Evolutionary conservation across 2,329 filamentous ascomycete species (phyloP).

Genomic region (Hymenoscyphus scutula): DNA sequence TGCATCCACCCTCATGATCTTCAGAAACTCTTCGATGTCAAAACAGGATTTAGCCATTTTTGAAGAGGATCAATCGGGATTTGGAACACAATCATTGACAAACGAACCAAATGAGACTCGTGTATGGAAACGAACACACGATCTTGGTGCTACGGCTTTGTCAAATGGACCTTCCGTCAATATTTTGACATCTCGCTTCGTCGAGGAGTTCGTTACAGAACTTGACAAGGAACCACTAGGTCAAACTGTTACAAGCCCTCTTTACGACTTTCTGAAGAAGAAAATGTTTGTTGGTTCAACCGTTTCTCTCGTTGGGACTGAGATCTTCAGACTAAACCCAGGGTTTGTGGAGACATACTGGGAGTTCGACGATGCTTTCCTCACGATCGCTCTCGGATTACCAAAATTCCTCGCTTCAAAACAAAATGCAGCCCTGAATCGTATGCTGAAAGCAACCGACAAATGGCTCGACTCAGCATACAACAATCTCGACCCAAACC

Average conservation of each 20-base stretch:
- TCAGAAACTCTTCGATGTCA: conserved; percentile 18
- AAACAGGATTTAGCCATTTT: conserved; percentile 13
- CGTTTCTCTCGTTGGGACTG: conserved; percentile 13
- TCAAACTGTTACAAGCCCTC: conserved; percentile 6
- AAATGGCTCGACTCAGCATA: conserved; percentile 17
- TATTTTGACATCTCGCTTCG: conserved; percentile 17
- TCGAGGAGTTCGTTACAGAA: conserved; percentile 14
- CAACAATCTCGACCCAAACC: conserved; percentile 11
- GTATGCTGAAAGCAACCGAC: conserved; percentile 15
- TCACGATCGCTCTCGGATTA: conserved; percentile 15
- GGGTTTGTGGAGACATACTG: conserved; percentile 18
- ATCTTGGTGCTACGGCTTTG: conserved; percentile 13
- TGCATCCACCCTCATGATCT: conserved; percentile 15
- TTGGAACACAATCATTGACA: conserved; percentile 10
- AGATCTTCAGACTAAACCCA: conserved; percentile 18
- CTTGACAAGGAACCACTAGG: conserved; percentile 10
- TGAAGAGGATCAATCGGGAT: conserved; percentile 17
- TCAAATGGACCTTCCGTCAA: conserved; percentile 14
- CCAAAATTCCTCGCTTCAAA: conserved; percentile 16
- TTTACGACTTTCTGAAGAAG: conserved; percentile 18
- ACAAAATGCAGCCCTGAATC: conserved; percentile 14
- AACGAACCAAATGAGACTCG: conserved; percentile 16
- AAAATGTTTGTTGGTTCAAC: conserved; percentile 20
- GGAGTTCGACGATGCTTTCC: conserved; percentile 19
- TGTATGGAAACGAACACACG: conserved; percentile 21